These are phyloP conservation scores for Coprinopsis sp. DNA, from an alignment of 768 basidiomycete genomes.

Conservation along the genomic window DNA sequence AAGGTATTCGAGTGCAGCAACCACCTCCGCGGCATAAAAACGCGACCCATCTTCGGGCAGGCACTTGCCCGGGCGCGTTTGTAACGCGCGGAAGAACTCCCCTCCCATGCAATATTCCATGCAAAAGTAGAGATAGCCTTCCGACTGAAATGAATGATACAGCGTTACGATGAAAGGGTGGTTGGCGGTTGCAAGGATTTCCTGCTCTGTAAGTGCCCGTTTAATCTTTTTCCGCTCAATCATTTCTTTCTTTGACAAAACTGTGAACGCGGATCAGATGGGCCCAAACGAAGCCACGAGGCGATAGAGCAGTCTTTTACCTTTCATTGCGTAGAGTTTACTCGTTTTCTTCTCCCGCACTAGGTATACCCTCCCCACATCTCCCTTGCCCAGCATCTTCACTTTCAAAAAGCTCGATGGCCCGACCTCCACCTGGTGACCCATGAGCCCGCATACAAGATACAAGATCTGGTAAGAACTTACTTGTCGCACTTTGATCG, in stretches of 20 bases:
- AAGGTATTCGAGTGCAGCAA: constrained; percentile 94
- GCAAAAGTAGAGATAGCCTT: constrained; percentile 97
- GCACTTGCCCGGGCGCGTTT: constrained; percentile 95
- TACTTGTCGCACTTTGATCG: constrained; percentile 90
- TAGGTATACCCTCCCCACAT: constrained; percentile 97
- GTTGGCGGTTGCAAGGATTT: constrained; percentile 96
- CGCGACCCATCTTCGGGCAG: constrained; percentile 91
- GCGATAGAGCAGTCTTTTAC: constrained; percentile 41
- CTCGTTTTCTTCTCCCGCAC: constrained; percentile 97
- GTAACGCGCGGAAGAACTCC: constrained; percentile 97
- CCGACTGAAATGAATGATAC: constrained; percentile 98
- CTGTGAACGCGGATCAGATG: constrained; percentile 43
- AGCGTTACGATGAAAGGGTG: constrained; percentile 99
- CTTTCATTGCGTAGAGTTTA: constrained; percentile 99
- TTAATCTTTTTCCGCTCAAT: constrained; percentile 99
- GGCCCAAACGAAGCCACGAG: constrained; percentile 26
- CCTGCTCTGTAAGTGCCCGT: constrained; percentile 95
- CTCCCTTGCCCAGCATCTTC: constrained; percentile 97
- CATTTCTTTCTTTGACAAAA: constrained; percentile 99
- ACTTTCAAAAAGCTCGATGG: constrained; percentile 95
- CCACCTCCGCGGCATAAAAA: constrained; percentile 98
- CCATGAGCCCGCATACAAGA: constrained; percentile 15
- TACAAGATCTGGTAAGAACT: constrained; percentile 24
- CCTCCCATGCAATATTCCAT: constrained; percentile 99
- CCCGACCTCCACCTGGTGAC: constrained; percentile 79